These are phyloP conservation scores for Pythium guiyangense DNA, from an alignment of 352 stramenopile species.

Conservation along the genomic window DNA sequence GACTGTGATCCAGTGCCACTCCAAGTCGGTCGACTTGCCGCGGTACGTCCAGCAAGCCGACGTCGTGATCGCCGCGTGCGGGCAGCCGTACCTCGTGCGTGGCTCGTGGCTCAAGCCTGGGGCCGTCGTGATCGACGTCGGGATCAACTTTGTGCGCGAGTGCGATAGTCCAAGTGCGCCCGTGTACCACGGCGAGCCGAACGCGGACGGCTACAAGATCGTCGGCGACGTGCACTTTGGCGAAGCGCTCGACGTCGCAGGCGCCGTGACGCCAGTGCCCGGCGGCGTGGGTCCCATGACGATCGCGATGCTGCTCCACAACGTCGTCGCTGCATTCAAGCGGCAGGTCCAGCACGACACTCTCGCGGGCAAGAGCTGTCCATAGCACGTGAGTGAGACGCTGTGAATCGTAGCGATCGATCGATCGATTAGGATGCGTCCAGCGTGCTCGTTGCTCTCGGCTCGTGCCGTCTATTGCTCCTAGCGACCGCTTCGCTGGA, in stretches of 20 bases:
- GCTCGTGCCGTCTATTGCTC: too few relatives aligned
- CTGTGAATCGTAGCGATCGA: too few relatives aligned
- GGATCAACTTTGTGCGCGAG: constrained; percentile 96
- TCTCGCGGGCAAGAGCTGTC: too few relatives aligned
- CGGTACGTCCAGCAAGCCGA: constrained; percentile 90
- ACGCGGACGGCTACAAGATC: constrained; percentile 91
- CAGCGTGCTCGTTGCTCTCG: too few relatives aligned
- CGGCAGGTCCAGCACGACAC: constrained; percentile 33
- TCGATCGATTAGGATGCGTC: too few relatives aligned
- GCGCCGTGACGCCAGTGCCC: constrained; percentile 96
- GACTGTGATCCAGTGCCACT: constrained; percentile 98
- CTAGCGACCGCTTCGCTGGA: too few relatives aligned
- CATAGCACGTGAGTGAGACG: too few relatives aligned
- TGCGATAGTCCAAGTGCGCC: constrained; percentile 6
- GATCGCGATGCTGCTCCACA: constrained; percentile 93
- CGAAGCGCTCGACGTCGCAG: constrained; percentile 76
- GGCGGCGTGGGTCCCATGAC: constrained; percentile 99
- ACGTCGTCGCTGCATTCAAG: constrained; percentile 78
- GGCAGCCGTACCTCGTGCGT: constrained; percentile 93
- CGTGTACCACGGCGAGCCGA: constrained; percentile 49
- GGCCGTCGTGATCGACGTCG: constrained; percentile 97
- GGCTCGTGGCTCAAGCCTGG: constrained; percentile 96
- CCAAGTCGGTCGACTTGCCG: constrained; percentile 88
- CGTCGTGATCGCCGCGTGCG: constrained; percentile 96
- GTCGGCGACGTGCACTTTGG: constrained; percentile 96